These are phyloP conservation scores for Podila minutissima DNA, from an alignment of 192 early-diverging fungal genomes.

Conservation along the genomic window DNA sequence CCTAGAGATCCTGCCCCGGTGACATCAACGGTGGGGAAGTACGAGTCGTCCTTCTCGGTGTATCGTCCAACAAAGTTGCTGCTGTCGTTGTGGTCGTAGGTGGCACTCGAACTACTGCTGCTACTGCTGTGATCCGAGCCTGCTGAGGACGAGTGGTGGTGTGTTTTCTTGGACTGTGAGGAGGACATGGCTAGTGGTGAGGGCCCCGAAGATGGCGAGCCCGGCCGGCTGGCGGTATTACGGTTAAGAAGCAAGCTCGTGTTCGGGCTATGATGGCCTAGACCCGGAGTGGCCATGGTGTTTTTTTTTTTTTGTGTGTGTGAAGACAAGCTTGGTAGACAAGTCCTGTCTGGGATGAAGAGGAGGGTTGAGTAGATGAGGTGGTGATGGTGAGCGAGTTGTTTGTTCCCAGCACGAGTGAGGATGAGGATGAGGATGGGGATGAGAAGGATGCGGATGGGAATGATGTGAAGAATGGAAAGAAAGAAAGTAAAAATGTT, in stretches of 20 bases:
- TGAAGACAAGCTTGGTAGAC: not conserved
- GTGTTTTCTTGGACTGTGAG: slow-evolving; percentile 11
- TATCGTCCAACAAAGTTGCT: not conserved
- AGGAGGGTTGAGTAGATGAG: not conserved
- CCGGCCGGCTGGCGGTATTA: slow-evolving; percentile 40
- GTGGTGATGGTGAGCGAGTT: not conserved
- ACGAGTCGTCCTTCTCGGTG: slow-evolving; percentile 11
- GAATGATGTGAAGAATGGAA: not conserved
- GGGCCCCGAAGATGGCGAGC: slow-evolving; percentile 13
- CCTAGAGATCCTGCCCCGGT: slow-evolving; percentile 21
- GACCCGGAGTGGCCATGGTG: not conserved
- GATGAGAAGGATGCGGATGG: not conserved
- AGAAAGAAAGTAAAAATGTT: not conserved
- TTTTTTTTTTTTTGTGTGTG: not conserved
- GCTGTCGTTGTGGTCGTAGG: not conserved
- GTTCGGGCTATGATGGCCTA: slow-evolving; percentile 27
- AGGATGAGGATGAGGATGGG: not conserved
- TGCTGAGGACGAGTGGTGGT: slow-evolving; percentile 7
- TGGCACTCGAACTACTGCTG: slow-evolving; percentile 10
- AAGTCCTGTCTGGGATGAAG: not conserved
- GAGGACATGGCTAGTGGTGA: not conserved
- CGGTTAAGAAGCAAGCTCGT: slow-evolving; percentile 22
- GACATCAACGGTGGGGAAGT: slow-evolving; percentile 30
- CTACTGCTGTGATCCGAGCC: not conserved
- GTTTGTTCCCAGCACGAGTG: not conserved